Conservation (phyloP, 2,329 filamentous ascomycete genomes). For the Tolypocladium nubicola region DNA sequence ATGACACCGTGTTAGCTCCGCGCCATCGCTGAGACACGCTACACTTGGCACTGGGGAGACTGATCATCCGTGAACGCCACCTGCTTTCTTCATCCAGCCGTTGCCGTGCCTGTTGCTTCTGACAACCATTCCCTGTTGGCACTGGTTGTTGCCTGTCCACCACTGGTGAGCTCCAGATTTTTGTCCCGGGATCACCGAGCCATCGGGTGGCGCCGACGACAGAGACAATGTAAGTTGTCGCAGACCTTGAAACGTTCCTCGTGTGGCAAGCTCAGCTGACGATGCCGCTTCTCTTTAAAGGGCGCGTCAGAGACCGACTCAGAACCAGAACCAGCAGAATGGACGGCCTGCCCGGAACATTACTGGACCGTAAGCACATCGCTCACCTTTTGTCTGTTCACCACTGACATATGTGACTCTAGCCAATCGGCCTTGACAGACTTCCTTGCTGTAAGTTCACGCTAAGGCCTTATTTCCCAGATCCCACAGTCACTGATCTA, state of each 20-base stretch:
- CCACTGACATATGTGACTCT: slow-evolving; percentile 3
- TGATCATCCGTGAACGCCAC: slow-evolving; percentile 1
- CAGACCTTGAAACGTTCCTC: background rate
- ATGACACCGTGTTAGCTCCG: slow-evolving; percentile 23
- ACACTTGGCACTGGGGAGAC: slow-evolving; percentile 10
- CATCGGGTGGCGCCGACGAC: background rate
- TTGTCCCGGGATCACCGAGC: too few species aligned
- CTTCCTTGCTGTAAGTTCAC: slow-evolving; percentile 35
- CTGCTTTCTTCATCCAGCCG: background rate
- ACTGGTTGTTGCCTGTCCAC: background rate
- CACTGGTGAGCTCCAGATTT: too few species aligned
- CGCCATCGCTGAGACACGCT: slow-evolving; percentile 5
- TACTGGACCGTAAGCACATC: slow-evolving; percentile 25
- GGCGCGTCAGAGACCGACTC: slow-evolving; percentile 1
- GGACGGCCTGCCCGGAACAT: slow-evolving; percentile 20
- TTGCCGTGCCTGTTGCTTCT: background rate
- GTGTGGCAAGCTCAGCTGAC: background rate
- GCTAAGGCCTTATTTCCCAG: too few species aligned
- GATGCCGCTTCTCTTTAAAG: background rate
- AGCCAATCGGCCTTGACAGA: slow-evolving; percentile 44
- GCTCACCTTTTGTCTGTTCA: background rate
- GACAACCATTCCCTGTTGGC: background rate
- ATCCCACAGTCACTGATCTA: slow-evolving; percentile 9
- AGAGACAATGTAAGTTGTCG: background rate
- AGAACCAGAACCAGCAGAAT: slow-evolving; percentile 6